Conservation (phyloP, 2,329 filamentous ascomycete species). For the Lachnellula cervina region DNA sequence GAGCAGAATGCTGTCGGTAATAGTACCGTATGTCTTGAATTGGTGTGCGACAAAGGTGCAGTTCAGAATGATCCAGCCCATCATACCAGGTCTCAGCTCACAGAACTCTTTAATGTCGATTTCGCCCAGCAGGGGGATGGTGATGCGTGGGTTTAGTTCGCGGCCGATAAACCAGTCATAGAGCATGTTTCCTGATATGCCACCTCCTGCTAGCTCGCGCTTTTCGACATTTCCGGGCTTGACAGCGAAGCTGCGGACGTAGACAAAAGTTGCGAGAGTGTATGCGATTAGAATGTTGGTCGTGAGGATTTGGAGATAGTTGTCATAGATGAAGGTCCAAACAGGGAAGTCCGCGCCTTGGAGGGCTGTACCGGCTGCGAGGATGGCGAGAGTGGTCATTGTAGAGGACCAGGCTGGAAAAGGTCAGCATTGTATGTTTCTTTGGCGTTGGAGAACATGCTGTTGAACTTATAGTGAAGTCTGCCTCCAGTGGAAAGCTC, state of each 20-base stretch:
- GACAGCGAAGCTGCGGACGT: slow-evolving; percentile 76
- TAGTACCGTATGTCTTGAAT: slow-evolving; percentile 75
- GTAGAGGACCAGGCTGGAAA: slow-evolving; percentile 67
- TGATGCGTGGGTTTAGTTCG: slow-evolving; percentile 85
- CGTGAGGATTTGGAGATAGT: slow-evolving; percentile 81
- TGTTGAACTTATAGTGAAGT: slow-evolving; percentile 78
- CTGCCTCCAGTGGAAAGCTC: slow-evolving; percentile 65
- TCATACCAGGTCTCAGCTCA: slow-evolving; percentile 86
- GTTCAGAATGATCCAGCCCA: slow-evolving; percentile 84
- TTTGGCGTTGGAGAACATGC: slow-evolving; percentile 37
- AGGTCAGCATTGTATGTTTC: slow-evolving; percentile 11
- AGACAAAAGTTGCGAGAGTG: slow-evolving; percentile 69
- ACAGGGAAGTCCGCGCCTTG: slow-evolving; percentile 79
- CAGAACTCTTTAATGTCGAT: slow-evolving; percentile 88
- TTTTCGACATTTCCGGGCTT: slow-evolving; percentile 66
- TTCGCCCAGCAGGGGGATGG: slow-evolving; percentile 72
- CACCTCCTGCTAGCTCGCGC: slow-evolving; percentile 77
- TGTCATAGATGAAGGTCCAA: slow-evolving; percentile 90
- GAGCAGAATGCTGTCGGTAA: slow-evolving; percentile 82
- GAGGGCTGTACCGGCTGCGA: slow-evolving; percentile 67
- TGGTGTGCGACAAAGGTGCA: slow-evolving; percentile 81
- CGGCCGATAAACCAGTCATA: slow-evolving; percentile 98
- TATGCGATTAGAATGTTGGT: slow-evolving; percentile 76
- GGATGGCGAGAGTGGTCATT: slow-evolving; percentile 64
- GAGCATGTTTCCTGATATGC: slow-evolving; percentile 75